phyloP scores from a whole-genome alignment of 225 moss, liverwort and hornwort genomes.

The Thuidium tamariscinum region DNA sequence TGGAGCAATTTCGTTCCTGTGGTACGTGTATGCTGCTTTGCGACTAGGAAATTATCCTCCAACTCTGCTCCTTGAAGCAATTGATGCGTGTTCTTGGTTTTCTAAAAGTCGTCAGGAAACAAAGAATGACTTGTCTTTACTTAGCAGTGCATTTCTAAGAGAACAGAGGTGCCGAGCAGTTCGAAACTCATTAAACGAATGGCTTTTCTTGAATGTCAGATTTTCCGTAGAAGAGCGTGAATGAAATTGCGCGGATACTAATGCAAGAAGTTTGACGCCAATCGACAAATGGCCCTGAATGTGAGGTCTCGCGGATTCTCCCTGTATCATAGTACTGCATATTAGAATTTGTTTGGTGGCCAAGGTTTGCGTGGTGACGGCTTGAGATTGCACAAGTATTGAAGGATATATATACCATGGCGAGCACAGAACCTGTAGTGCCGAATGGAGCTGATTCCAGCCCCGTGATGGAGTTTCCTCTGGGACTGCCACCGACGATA shows the following conservation, averaged over 20 bases:
- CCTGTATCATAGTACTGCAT: neutral
- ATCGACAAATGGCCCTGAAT: neutral
- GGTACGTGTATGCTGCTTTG: neutral
- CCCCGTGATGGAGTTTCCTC: slow-evolving; percentile 16
- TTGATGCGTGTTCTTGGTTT: neutral
- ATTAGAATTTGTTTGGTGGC: neutral
- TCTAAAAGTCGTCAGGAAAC: neutral
- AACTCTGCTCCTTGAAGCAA: neutral
- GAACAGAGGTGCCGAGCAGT: neutral
- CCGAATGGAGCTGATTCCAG: neutral
- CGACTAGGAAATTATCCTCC: neutral
- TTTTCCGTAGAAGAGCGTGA: neutral
- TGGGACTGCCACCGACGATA: slow-evolving; percentile 30
- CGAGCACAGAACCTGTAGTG: neutral
- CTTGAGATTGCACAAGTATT: neutral
- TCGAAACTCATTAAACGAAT: neutral
- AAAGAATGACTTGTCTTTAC: neutral
- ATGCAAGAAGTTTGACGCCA: neutral
- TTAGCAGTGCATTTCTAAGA: neutral
- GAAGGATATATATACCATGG: neutral
- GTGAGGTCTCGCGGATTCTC: neutral
- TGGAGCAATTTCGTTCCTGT: neutral
- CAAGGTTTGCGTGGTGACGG: neutral
- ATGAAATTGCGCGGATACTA: neutral
- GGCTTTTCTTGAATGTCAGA: neutral